Percentiles rank a stretch among this genome's conserved stretches.
Conservation (phyloP, 169 alveolate genomes). For the Plasmodium fragile region DNA sequence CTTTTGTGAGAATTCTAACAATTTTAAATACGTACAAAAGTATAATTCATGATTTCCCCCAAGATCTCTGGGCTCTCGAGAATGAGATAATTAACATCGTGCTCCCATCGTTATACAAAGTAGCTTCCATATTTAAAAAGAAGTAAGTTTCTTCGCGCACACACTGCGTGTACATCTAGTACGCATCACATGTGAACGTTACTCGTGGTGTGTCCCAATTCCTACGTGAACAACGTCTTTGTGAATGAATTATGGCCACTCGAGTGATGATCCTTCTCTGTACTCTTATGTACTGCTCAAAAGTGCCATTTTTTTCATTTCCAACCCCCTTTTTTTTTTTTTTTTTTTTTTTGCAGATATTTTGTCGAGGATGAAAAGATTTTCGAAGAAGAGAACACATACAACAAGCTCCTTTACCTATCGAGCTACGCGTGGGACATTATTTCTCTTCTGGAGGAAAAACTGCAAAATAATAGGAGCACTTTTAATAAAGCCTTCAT, state of each 20-base stretch:
- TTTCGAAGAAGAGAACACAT: conserved; percentile 38
- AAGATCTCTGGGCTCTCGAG: conserved; percentile 34
- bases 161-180: neutral
- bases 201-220: neutral
- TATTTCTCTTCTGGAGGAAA: conserved; percentile 52
- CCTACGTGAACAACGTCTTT: neutral
- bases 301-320: neutral
- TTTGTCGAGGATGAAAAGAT: conserved; percentile 58
- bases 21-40: conserved; percentile 42
- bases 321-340: neutral
- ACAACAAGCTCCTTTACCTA: conserved; percentile 38
- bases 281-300: neutral
- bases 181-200: conserved; percentile 2
- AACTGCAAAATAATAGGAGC: conserved; percentile 28
- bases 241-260: neutral
- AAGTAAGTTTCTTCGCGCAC: conserved; percentile 14
- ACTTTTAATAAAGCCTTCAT: conserved; percentile 65
- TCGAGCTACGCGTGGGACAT: conserved; percentile 69
- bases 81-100: conserved; percentile 61
- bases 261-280: neutral
- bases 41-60: conserved; percentile 62
- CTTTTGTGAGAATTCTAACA: conserved; percentile 60
- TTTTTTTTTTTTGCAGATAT: conserved; percentile 47
- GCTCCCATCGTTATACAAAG: conserved; percentile 40
- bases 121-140: conserved; percentile 63